Percentiles rank a stretch among this genome's conserved stretches.
Conservation (phyloP, 257 asterid species). For the Parsonsia alboflavescens region DNA sequence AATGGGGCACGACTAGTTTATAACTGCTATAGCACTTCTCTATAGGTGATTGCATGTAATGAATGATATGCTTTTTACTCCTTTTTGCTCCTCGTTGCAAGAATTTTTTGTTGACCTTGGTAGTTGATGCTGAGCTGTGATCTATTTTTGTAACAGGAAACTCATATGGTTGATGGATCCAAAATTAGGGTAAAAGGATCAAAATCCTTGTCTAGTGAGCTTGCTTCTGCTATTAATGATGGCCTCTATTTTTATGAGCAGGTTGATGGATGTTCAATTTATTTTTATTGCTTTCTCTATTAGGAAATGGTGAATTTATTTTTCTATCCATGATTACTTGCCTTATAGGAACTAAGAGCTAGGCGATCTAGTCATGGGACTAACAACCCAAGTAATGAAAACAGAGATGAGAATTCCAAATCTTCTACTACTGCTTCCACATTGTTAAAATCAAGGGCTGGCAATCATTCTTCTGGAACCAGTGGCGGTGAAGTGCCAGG, state of each 20-base stretch:
- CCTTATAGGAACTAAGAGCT: constrained; percentile 65
- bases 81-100: background rate
- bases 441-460: constrained; percentile 32
- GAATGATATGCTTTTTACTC: background rate
- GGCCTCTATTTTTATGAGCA: constrained; percentile 90
- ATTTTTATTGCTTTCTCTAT: constrained; percentile 7
- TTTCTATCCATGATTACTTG: constrained; percentile 4
- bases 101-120: background rate
- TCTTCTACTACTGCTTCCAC: constrained; percentile 34
- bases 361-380: constrained; percentile 39
- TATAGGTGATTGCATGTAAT: background rate
- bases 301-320: background rate
- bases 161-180: constrained; percentile 36
- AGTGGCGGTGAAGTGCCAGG: constrained; percentile 41
- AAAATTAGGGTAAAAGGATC: constrained; percentile 34
- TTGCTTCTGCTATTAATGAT: constrained; percentile 82
- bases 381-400: constrained; percentile 32
- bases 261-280: constrained; percentile 40
- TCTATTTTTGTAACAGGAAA: constrained; percentile 43
- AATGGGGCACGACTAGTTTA: background rate
- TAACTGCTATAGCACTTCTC: background rate
- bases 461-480: constrained; percentile 48
- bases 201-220: constrained; percentile 59
- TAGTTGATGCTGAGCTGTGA: background rate
- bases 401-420: constrained; percentile 45